These are phyloP conservation scores for Apiotrichum mycotoxinovorans DNA, from an alignment of 1,284 basidiomycete genomes.

Conservation along the genomic window DNA sequence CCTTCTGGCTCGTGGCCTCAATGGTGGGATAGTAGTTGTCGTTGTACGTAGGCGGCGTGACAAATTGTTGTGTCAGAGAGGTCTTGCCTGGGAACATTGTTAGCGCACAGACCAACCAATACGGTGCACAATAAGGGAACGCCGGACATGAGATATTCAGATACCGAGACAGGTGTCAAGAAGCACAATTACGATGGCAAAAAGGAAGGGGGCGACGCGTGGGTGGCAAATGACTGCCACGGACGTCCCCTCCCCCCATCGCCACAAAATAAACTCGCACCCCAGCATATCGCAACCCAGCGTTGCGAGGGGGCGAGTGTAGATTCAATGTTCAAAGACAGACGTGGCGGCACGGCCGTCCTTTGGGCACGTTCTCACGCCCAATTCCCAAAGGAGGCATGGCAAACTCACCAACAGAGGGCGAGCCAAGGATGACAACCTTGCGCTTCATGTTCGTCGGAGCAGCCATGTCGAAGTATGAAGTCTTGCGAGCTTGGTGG, in stretches of 20 bases:
- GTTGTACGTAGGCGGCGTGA: constrained; percentile 63
- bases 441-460: constrained; percentile 61
- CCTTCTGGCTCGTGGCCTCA: constrained; percentile 82
- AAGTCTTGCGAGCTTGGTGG: not conserved
- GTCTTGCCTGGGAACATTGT: constrained; percentile 61
- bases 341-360: no score
- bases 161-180: not conserved
- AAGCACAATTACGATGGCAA: not conserved
- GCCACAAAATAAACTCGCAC: no score
- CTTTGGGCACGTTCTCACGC: not conserved
- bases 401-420: constrained; percentile 66
- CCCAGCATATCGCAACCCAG: no score
- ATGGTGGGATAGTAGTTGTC: constrained; percentile 93
- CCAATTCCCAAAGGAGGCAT: no score
- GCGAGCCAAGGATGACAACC: constrained; percentile 74
- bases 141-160: not conserved
- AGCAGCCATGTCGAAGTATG: constrained; percentile 13
- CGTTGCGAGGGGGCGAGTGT: no score
- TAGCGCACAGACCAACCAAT: not conserved
- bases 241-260: no score
- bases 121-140: no score
- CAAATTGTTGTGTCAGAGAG: constrained; percentile 69
- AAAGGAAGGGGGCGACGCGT: not conserved
- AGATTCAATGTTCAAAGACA: no score
- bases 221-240: not conserved